Conservation (phyloP, 225 moss, liverwort and hornwort genomes). For the Polytrichum formosum region DNA sequence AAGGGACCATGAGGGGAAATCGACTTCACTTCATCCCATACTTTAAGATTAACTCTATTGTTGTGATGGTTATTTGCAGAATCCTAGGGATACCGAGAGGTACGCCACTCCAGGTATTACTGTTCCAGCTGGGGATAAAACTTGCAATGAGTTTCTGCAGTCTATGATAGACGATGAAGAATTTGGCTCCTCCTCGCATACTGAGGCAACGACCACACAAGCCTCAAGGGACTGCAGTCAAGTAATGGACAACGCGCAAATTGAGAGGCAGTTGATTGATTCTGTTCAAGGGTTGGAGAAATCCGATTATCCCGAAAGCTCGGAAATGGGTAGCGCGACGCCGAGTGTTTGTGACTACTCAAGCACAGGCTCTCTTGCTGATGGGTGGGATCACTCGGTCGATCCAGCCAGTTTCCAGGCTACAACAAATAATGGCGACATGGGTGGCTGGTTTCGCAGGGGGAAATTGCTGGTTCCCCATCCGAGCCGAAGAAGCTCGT, state of each 20-base stretch:
- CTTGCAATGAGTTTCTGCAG: slow-evolving; percentile 19
- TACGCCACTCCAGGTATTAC: neutral
- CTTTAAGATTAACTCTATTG: too few relatives aligned
- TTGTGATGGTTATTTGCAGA: neutral
- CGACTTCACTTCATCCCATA: too few relatives aligned
- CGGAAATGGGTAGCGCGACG: slow-evolving; percentile 23
- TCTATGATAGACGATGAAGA: slow-evolving; percentile 24
- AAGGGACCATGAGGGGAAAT: slow-evolving; percentile 6
- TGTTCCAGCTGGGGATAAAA: slow-evolving; percentile 12
- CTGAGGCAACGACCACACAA: slow-evolving; percentile 9
- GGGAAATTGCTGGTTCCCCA: slow-evolving; percentile 6
- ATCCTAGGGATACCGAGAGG: neutral
- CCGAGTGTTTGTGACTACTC: slow-evolving; percentile 23
- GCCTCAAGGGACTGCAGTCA: slow-evolving; percentile 34
- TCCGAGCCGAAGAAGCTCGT: slow-evolving; percentile 11
- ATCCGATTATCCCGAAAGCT: slow-evolving; percentile 26
- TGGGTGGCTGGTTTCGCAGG: neutral
- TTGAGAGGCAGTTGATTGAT: slow-evolving; percentile 46
- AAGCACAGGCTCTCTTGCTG: slow-evolving; percentile 16
- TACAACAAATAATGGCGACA: neutral
- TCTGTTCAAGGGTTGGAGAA: slow-evolving; percentile 41
- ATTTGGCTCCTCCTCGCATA: slow-evolving; percentile 5
- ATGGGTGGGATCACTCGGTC: slow-evolving; percentile 3
- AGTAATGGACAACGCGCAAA: slow-evolving; percentile 39
- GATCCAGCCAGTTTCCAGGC: slow-evolving; percentile 1